phyloP scores from a whole-genome alignment of 179 eudicot species.

The Beta corolliflora region DNA sequence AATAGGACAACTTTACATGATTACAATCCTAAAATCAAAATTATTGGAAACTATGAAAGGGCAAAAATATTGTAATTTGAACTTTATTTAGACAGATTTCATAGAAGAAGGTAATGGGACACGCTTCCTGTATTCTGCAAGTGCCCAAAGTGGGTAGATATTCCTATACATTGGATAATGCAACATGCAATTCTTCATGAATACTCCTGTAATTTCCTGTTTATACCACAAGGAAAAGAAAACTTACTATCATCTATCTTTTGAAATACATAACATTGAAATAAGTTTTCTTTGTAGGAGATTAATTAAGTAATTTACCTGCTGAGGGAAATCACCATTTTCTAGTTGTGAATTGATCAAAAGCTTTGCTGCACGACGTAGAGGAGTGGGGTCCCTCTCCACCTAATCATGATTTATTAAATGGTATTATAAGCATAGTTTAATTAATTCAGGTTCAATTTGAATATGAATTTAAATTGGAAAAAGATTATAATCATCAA shows the following conservation, averaged over 20 bases:
- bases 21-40: neutral
- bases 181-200: constrained; percentile 70
- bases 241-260: too few species aligned
- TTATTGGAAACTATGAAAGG: neutral
- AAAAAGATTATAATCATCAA: too few species aligned
- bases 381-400: constrained; percentile 41
- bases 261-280: neutral
- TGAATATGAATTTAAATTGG: too few species aligned
- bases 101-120: constrained; percentile 20
- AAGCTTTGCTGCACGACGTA: constrained; percentile 47
- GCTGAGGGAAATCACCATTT: constrained; percentile 48
- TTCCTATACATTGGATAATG: constrained; percentile 68
- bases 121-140: constrained; percentile 63
- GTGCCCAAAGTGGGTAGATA: constrained; percentile 70
- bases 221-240: too few species aligned
- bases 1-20: neutral
- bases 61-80: neutral
- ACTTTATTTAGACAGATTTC: neutral
- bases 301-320: constrained; percentile 23
- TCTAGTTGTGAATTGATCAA: constrained; percentile 47
- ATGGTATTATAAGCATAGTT: too few species aligned
- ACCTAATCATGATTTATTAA: neutral
- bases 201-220: constrained; percentile 67
- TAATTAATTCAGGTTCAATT: too few species aligned
- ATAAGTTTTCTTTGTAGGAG: neutral